Evolutionary conservation across 371 early-diverging fungal species (phyloP), one percentile per base, ranked within the genome.

Genomic region (Mucor ambiguus): DNA sequence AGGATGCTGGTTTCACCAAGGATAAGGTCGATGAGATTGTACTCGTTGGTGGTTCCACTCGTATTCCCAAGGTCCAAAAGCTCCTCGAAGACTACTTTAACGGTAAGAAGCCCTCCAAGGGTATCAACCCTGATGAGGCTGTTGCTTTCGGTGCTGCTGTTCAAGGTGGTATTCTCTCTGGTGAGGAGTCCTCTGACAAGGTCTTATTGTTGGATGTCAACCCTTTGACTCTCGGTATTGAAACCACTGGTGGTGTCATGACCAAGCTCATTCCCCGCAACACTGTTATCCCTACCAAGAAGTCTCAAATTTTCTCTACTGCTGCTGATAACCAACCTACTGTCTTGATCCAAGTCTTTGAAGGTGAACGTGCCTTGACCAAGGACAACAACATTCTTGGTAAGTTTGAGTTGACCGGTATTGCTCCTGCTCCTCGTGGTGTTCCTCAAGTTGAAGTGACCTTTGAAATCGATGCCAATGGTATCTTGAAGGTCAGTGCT

Each of bases 11-110:
- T 62, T 78, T 99, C 64, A 70, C 82, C 52, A 89, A 93, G 85
- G 87, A 85, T 61, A 93, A 95, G 64, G 94, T 99, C 65, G 90
- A 95, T 79, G 98, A 99, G 78, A 96, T 99, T 66, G 96, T 99
- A 64, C 89, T 99, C 59, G 99, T 99, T 61, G 99, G 99, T 78
- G 99, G 99, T 79, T 98, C 97, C 88, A 96, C 98, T 71, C 93
- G 98, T 85, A 96, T 99, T 82, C 99, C 99, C 80, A 96, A 95
- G 87, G 97, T 99, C 58, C 92, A 95, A 77, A 91, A 93, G 71
- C 85, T 95, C 49, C 95, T 99, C 68, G 92, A 95, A 81, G 85
- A 89, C 18, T 90, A 93, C 79, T 99, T 99, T 76, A 82, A 79
- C 85, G 96, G 96, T 68, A 92, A 92, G 79, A 93, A 96, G 77